Base-by-base conservation (phyloP, 768 basidiomycete species). In the Rhizopogon vulgaris region DNA sequence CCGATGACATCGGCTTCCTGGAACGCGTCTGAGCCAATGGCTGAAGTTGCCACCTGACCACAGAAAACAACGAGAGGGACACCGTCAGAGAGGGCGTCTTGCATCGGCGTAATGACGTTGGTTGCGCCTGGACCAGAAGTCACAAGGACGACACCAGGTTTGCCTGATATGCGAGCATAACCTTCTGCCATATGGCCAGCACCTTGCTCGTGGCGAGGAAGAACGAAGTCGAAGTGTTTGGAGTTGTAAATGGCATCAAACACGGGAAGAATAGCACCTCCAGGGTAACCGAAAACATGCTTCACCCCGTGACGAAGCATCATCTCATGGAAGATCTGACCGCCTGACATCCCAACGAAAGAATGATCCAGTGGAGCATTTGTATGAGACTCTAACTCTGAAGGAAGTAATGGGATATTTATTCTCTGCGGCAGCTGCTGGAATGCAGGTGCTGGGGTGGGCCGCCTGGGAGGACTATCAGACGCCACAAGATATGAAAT, bases 101-200 rank as follows among this genome's bases (percentile, higher is more conserved):
- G 96, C 90, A 99, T 91, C 0, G 95, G 89, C 2, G 95, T 99
- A 56, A 99, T 78, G 58, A 97, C 91, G 70, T 99, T 99, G 46
- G 95, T 99, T 37, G 95, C 96, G 22, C 95, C 95, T 10, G 95
- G 95, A 41, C 95, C 96, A 3, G 94, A 96, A 12, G 96, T 99
- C 56, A 98, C 95, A 62, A 98, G 88, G 52, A 97, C 90, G 62
- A 99, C 93, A 55, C 95, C 95, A 49, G 95, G 96, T 62, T 94
- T 93, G 46, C 96, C 95, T 0, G 93, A 90, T n/a, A 94, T 87
- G 42, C 94, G 87, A 32, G 95, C 95, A 65, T 99, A 99, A 0
- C 95, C 95, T 66, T 98, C 93, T 2, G 94, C 95, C 94, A 97
- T 99, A 71, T 99, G 95, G 0, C 95, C 95, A 2, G 94, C 95